Base-by-base conservation (phyloP, 176 grass and related monocot genomes). In the Carex myosuroides region DNA sequence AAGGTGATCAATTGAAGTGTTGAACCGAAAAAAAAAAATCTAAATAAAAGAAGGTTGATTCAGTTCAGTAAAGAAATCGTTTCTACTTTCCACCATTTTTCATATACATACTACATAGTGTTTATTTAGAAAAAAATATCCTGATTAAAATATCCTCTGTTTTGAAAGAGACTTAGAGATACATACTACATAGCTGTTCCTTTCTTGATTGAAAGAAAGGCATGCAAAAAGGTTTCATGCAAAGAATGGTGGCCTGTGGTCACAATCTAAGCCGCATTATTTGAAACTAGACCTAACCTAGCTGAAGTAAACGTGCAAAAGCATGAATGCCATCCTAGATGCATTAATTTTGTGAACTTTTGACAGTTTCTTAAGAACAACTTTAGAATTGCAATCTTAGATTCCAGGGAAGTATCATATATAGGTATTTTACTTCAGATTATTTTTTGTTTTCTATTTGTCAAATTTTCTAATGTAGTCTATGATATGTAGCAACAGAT, bases 241-340 rank as follows among this genome's bases (percentile, higher is more conserved):
- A 21, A 13, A 46, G 17, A 46, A 13, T 8, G 4, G 35, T 71
- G 68, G 68, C 44, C 9, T 74, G 71, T 76, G 71, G 71, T 76
- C 48, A 54, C 46, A 55, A 29, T 12, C n/a, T 26, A 54, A 24
- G 71, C 71, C 71, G 46, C 71, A 76, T 76, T 76, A 76, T 76
- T 76, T 76, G 71, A 76, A 75, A 76, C 22, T 54, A 76, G 71
- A 54, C 46, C 71, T 30, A 48, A 55, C 48, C 22, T 54, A 53
- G 46, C 44, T 76, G 48, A 76, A 76, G 22, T 76, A 76, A 76
- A 55, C 71, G 71, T 54, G 71, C 46, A 76, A 75, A 70, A 76
- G 71, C 71, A 29, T 76, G 42, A 55, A 76, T 76, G 70, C 70
- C 12, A 20, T 53, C 20, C 71, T 75, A 53, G 12, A 54, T 76